phyloP scores from a whole-genome alignment of 768 basidiomycete species.

The Leccinum barrowsii region DNA sequence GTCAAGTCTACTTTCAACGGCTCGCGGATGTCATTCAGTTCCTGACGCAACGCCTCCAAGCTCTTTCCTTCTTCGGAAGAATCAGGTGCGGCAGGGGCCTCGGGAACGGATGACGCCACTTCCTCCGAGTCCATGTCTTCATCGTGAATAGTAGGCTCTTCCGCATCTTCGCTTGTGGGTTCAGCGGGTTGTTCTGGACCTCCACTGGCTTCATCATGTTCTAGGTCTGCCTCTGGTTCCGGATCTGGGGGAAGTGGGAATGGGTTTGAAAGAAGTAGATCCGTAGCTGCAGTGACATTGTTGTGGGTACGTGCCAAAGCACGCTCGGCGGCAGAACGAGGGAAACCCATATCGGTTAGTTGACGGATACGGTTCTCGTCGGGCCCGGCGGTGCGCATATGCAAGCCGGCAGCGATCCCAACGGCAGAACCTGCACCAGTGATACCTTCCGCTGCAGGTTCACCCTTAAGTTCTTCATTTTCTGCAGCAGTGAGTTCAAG shows the following conservation, averaged over 20 bases:
- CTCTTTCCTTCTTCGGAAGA: conserved; percentile 36
- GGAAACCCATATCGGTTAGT: conserved; percentile 96
- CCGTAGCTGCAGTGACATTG: conserved; percentile 85
- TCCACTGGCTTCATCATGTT: conserved; percentile 10
- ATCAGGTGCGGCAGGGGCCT: conserved; percentile 10
- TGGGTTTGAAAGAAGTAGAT: conserved; percentile 79
- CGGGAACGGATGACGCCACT: conserved; percentile 13
- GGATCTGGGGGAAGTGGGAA: conserved; percentile 69
- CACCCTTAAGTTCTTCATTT: conserved; percentile 64
- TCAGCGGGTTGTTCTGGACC: conserved; percentile 28
- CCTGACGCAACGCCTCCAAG: conserved; percentile 60
- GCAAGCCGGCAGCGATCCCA: conserved; percentile 31
- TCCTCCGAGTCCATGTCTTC: conserved; percentile 30
- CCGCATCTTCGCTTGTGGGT: conserved; percentile 26
- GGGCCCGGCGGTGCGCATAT: conserved; percentile 43
- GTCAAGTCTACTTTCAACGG: conserved; percentile 63
- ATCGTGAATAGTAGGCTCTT: conserved; percentile 19
- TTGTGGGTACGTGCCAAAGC: conserved; percentile 84
- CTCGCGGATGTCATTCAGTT: conserved; percentile 64
- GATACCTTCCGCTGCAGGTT: conserved; percentile 36
- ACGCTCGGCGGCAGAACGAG: conserved; percentile 79
- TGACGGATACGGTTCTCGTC: conserved; percentile 80
- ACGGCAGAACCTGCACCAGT: conserved; percentile 30
- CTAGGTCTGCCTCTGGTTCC: conserved; percentile 28
- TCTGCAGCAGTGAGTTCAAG: conserved; percentile 82